These are phyloP conservation scores for Entomortierella lignicola DNA, from an alignment of 192 early-diverging fungal genomes.

Conservation along the genomic window DNA sequence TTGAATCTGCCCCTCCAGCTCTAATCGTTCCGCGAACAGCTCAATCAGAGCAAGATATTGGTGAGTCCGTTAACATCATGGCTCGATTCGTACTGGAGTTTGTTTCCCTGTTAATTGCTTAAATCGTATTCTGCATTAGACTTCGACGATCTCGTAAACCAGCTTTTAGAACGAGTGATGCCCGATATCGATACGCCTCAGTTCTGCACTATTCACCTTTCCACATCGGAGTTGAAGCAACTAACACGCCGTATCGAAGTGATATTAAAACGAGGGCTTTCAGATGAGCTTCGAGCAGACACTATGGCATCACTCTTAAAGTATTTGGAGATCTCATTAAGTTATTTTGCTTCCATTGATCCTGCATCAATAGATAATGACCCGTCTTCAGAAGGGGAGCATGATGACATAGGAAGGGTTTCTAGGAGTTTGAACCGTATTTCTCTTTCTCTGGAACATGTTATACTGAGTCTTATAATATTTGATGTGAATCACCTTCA, in stretches of 20 bases:
- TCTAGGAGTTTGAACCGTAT: background rate
- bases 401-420: background rate
- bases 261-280: background rate
- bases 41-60: background rate
- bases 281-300: background rate
- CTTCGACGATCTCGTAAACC: conserved; percentile 6
- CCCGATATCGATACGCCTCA: background rate
- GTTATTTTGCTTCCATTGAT: background rate
- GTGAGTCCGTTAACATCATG: background rate
- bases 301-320: background rate
- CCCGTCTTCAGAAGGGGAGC: background rate
- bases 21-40: background rate
- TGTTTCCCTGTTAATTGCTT: background rate
- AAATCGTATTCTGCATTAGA: background rate
- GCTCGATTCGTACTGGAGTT: too few relatives aligned
- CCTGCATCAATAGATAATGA: background rate
- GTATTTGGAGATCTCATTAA: conserved; percentile 5
- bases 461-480: conserved; percentile 18
- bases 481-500: conserved; percentile 8
- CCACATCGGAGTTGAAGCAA: background rate
- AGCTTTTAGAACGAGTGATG: background rate
- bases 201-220: background rate
- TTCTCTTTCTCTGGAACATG: conserved; percentile 14
- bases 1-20: background rate
- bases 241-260: background rate